A percentile compares a stretch with the other conserved stretches of the same genome.
These are phyloP conservation scores for Torulaspora quercuum DNA, from an alignment of 805 yeast genomes.

Conservation along the genomic window DNA sequence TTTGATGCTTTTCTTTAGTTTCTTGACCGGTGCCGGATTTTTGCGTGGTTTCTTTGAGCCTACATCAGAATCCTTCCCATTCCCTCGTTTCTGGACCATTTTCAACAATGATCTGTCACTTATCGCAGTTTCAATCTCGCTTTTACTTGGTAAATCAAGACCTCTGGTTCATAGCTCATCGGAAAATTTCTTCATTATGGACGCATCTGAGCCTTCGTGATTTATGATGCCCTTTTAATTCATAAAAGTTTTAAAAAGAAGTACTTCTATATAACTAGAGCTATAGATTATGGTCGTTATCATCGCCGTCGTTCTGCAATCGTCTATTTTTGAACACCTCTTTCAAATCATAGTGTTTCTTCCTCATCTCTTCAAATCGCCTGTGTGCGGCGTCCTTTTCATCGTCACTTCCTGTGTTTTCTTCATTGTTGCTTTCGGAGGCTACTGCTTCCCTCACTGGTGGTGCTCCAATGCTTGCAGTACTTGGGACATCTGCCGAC, in stretches of 20 bases:
- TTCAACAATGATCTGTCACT: neutral
- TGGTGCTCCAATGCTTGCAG: too few relatives aligned
- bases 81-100: slow-evolving; percentile 9
- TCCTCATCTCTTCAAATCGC: slow-evolving; percentile 73
- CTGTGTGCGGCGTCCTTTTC: slow-evolving; percentile 54
- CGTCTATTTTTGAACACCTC: slow-evolving; percentile 37
- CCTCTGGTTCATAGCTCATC: too few relatives aligned
- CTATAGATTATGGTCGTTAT: slow-evolving; percentile 36
- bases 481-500: too few relatives aligned
- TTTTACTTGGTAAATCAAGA: too few relatives aligned
- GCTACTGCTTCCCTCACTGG: too few relatives aligned
- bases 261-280: too few relatives aligned
- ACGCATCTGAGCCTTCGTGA: too few relatives aligned
- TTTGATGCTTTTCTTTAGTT: slow-evolving; percentile 21
- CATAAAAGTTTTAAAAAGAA: too few relatives aligned
- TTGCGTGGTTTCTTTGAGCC: slow-evolving; percentile 4
- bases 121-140: neutral
- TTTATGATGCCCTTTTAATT: too few relatives aligned
- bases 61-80: neutral
- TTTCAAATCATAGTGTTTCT: slow-evolving; percentile 68
- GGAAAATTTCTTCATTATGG: too few relatives aligned
- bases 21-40: slow-evolving; percentile 4
- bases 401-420: slow-evolving; percentile 13
- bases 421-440: slow-evolving; percentile 27
- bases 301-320: slow-evolving; percentile 21